These are phyloP conservation scores for Tetrapisispora phaffii DNA, from an alignment of 805 yeast genomes.

Conservation along the genomic window DNA sequence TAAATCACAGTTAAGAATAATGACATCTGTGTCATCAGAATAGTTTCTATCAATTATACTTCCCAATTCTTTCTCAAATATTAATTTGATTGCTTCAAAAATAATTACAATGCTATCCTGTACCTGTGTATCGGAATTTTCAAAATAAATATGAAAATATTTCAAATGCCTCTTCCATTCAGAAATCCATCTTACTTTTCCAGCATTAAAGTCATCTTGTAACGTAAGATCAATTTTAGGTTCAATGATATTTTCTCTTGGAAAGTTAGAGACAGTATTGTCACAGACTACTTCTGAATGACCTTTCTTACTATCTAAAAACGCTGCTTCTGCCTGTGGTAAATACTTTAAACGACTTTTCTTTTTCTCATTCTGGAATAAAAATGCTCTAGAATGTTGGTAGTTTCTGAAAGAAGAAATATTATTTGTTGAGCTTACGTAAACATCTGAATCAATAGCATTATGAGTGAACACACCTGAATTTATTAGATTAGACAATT, in stretches of 20 bases:
- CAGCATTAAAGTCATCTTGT: background rate
- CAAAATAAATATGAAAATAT: constrained; percentile 6
- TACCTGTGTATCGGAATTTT: background rate
- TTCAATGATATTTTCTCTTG: background rate
- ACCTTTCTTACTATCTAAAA: too few relatives aligned
- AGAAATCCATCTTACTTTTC: constrained; percentile 9
- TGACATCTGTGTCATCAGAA: constrained; percentile 2
- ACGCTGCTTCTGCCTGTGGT: background rate
- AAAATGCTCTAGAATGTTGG: constrained; percentile 17
- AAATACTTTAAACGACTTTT: background rate
- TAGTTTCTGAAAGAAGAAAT: constrained; percentile 22
- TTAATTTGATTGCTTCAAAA: background rate
- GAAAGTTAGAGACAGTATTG: background rate
- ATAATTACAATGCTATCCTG: background rate
- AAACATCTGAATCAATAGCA: constrained; percentile 10
- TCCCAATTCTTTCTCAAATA: constrained; percentile 6
- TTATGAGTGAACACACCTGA: constrained; percentile 17
- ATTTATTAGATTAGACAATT: constrained; percentile 11
- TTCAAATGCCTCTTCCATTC: constrained; percentile 10
- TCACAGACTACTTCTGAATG: background rate
- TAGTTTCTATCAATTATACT: constrained; percentile 5
- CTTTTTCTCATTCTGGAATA: constrained; percentile 10
- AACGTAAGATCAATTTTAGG: background rate
- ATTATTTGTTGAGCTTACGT: constrained; percentile 23
- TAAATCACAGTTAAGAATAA: constrained; percentile 5